phyloP scores from a whole-genome alignment of 768 basidiomycete species.

The Naganishia onofrii region DNA sequence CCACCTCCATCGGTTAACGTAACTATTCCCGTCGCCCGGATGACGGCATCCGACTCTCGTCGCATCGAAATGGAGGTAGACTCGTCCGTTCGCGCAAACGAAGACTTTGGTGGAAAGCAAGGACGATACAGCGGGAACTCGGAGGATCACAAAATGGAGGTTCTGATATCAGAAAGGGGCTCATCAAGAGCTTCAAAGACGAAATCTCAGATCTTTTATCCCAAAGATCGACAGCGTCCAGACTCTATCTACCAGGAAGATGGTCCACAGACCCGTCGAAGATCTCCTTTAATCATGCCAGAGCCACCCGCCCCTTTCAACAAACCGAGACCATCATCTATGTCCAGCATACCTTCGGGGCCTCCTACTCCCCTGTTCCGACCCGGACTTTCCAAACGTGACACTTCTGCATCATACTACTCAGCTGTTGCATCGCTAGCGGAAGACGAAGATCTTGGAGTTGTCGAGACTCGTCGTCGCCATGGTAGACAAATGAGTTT shows the following conservation, averaged over 20 bases:
- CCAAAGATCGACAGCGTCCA: conserved; percentile 8
- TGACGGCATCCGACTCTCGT: conserved; percentile 6
- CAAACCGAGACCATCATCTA: conserved; percentile 26
- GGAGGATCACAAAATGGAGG: conserved; percentile 15
- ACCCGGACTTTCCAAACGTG: conserved; percentile 6
- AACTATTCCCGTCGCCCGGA: background rate
- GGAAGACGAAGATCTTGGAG: conserved; percentile 29
- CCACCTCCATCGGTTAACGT: conserved; percentile 58
- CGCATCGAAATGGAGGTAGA: conserved; percentile 22
- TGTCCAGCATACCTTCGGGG: conserved; percentile 21
- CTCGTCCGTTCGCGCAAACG: conserved; percentile 18
- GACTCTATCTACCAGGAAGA: conserved; percentile 18
- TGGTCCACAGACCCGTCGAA: background rate
- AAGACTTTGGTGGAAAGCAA: conserved; percentile 22
- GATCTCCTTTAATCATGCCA: background rate
- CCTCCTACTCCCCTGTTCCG: conserved; percentile 18
- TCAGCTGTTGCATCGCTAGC: conserved; percentile 32
- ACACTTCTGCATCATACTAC: conserved; percentile 39
- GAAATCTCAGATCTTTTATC: conserved; percentile 20
- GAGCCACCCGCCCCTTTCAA: conserved; percentile 6
- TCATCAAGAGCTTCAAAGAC: conserved; percentile 21
- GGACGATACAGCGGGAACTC: conserved; percentile 12
- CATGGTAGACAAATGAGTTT: conserved; percentile 45
- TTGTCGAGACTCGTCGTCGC: conserved; percentile 38
- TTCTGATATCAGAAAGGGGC: conserved; percentile 9